Conservation (phyloP, 305 asterid species). For the Caryopteris hybrid region DNA sequence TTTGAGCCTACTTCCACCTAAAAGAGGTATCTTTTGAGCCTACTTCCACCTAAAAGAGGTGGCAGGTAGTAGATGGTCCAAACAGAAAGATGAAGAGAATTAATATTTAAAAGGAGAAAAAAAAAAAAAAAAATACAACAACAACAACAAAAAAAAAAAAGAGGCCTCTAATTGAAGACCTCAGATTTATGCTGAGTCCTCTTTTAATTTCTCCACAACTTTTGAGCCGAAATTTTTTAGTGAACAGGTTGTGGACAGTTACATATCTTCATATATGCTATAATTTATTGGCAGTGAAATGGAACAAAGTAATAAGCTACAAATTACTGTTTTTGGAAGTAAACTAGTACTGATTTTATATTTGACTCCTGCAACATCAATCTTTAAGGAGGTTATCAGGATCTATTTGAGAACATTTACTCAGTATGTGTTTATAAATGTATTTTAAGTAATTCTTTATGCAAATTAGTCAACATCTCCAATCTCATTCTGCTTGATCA, state of each 20-base stretch:
- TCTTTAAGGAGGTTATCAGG: neutral
- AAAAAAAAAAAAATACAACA: too few species aligned
- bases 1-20: too few species aligned
- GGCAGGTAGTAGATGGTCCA: too few species aligned
- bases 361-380: neutral
- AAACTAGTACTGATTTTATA: neutral
- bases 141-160: neutral
- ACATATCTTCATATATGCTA: neutral
- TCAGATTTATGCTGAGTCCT: neutral
- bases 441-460: neutral
- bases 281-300: neutral
- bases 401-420: neutral
- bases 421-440: neutral
- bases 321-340: neutral
- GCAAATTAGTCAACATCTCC: too few species aligned
- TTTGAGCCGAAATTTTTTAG: too few species aligned
- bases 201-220: neutral
- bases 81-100: too few species aligned
- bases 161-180: neutral
- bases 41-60: too few species aligned
- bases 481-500: neutral
- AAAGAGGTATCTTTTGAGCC: too few species aligned
- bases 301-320: neutral
- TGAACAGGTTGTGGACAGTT: neutral
- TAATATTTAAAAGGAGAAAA: too few species aligned